phyloP scores from a whole-genome alignment of 345 rosid species.

The Brassica cretica region DNA sequence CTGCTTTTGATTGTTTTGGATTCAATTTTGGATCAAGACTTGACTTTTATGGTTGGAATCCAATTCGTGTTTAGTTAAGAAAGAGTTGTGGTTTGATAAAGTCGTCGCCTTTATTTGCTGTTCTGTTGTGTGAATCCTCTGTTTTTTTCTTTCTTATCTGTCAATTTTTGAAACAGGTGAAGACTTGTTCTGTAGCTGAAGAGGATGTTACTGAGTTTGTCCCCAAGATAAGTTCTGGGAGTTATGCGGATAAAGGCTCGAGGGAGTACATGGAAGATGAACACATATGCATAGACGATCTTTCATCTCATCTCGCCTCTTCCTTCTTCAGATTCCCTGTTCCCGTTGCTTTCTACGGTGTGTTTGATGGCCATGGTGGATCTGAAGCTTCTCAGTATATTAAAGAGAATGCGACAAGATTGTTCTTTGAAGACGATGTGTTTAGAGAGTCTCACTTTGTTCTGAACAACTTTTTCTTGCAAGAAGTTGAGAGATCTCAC shows the following conservation, averaged over 20 bases:
- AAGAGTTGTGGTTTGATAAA: background rate
- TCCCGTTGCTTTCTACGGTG: slow-evolving; percentile 73
- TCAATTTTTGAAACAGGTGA: slow-evolving; percentile 18
- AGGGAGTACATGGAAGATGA: slow-evolving; percentile 77
- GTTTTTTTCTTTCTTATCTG: slow-evolving; percentile 1
- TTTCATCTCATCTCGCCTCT: slow-evolving; percentile 58
- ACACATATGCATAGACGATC: slow-evolving; percentile 65
- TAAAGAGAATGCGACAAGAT: slow-evolving; percentile 71
- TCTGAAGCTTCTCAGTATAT: slow-evolving; percentile 71
- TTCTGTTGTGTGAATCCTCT: background rate
- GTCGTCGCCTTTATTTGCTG: background rate
- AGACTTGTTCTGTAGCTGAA: slow-evolving; percentile 28
- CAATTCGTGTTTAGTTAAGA: background rate
- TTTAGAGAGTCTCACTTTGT: slow-evolving; percentile 41
- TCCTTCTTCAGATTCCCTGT: slow-evolving; percentile 39
- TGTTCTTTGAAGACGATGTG: slow-evolving; percentile 76
- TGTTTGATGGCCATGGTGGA: slow-evolving; percentile 93
- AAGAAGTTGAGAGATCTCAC: slow-evolving; percentile 63
- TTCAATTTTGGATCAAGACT: background rate
- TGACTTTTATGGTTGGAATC: background rate
- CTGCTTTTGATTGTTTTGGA: slow-evolving; percentile 4
- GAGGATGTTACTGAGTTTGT: slow-evolving; percentile 37
- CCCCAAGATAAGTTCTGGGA: slow-evolving; percentile 71
- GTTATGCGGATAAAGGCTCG: slow-evolving; percentile 75
- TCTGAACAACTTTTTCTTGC: slow-evolving; percentile 21